Conservation (phyloP, 371 early-diverging fungal genomes). For the Mucor saturninus region DNA sequence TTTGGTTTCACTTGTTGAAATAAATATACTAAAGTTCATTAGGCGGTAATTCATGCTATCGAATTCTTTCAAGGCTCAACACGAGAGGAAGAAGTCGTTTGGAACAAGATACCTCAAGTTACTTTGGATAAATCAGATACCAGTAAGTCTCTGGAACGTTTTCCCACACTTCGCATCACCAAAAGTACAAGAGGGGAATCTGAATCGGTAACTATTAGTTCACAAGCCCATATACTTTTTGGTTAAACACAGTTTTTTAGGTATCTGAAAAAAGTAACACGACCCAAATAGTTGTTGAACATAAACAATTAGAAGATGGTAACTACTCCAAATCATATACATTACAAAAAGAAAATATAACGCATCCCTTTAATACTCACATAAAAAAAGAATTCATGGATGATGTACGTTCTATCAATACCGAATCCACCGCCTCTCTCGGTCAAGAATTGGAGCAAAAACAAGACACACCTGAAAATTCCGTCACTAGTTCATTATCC, state of each 20-base stretch:
- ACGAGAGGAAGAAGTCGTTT: slow-evolving; percentile 29
- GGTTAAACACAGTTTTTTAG: not conserved
- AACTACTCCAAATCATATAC: not conserved
- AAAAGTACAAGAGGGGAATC: not conserved
- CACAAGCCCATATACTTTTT: too few relatives aligned
- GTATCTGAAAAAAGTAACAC: slow-evolving; percentile 2
- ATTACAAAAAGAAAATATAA: not conserved
- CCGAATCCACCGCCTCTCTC: slow-evolving; percentile 21
- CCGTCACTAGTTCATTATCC: too few relatives aligned
- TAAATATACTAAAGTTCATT: not conserved
- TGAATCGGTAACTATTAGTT: too few relatives aligned
- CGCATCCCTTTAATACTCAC: not conserved
- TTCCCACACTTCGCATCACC: not conserved
- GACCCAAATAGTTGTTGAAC: not conserved
- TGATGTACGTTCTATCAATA: slow-evolving; percentile 20
- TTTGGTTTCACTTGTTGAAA: slow-evolving; percentile 1
- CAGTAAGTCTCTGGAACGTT: not conserved
- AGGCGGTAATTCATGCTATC: slow-evolving; percentile 40
- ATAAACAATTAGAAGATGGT: slow-evolving; percentile 11
- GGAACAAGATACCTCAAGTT: slow-evolving; percentile 31
- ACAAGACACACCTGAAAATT: not conserved
- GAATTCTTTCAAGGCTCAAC: slow-evolving; percentile 33
- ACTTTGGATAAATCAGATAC: slow-evolving; percentile 1
- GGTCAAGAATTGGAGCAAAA: slow-evolving; percentile 8
- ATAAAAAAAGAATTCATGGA: slow-evolving; percentile 10